A percentile compares a stretch with the other conserved stretches of the same genome.
Conservation (phyloP, 2,329 filamentous ascomycete species). For the Metarhizium rileyi region DNA sequence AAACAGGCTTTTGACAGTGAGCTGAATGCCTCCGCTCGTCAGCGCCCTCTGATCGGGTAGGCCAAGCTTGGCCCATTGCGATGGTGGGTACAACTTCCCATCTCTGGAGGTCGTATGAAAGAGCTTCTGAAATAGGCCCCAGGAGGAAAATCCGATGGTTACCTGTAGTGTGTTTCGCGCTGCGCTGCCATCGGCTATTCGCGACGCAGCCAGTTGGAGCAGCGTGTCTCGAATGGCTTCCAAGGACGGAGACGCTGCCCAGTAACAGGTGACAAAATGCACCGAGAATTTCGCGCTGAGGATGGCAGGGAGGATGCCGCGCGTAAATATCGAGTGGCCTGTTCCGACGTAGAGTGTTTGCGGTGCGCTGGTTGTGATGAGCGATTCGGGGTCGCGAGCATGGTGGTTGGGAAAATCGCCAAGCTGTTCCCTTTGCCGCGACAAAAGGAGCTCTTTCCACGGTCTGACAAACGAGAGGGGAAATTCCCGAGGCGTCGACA, state of each 20-base stretch:
- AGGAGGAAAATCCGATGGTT: conserved; percentile 67
- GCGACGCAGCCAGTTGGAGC: conserved; percentile 42
- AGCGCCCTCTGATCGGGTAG: conserved; percentile 46
- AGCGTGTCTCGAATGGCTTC: conserved; percentile 48
- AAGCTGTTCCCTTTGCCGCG: conserved; percentile 23
- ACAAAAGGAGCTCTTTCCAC: conserved; percentile 24
- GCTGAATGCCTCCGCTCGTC: conserved; percentile 49
- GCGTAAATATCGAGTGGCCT: conserved; percentile 45
- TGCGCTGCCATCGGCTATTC: conserved; percentile 14
- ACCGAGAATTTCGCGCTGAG: conserved; percentile 52
- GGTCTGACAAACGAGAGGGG: conserved; percentile 28
- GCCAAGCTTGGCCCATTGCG: conserved; percentile 54
- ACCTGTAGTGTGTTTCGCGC: conserved; percentile 40
- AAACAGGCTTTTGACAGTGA: conserved; percentile 69
- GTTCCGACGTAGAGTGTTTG: conserved; percentile 45
- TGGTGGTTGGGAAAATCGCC: conserved; percentile 41
- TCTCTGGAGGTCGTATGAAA: conserved; percentile 55
- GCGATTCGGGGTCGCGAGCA: conserved; percentile 29
- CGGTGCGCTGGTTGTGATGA: conserved; percentile 39
- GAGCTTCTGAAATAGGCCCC: conserved; percentile 62
- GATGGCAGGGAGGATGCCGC: conserved; percentile 51
- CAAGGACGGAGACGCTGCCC: conserved; percentile 57
- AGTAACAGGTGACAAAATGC: conserved; percentile 75
- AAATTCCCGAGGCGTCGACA: conserved; percentile 15
- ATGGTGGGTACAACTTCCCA: conserved; percentile 52